A percentile compares a stretch with the other conserved stretches of the same genome.
Evolutionary conservation across 2,329 filamentous ascomycete species (phyloP).

Genomic region (Colletotrichum sp.): DNA sequence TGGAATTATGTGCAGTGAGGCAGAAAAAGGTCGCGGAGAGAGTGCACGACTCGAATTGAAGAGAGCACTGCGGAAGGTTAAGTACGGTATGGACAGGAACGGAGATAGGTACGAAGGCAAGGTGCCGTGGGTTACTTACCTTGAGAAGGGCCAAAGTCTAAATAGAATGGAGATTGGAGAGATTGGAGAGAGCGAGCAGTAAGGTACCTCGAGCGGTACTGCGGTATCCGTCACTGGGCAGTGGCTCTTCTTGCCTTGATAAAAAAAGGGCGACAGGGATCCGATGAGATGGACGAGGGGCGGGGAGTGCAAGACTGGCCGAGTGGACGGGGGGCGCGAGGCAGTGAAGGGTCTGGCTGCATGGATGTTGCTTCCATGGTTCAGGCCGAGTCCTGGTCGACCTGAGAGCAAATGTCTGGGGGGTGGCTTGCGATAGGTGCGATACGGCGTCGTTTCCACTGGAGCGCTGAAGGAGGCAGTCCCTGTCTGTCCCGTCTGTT

Average conservation of each 20-base stretch:
- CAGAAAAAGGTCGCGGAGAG: not conserved
- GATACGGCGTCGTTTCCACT: not conserved
- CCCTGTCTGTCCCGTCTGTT: not conserved
- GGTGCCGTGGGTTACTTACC: not conserved
- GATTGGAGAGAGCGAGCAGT: not conserved
- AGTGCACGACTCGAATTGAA: not conserved
- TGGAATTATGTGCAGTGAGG: not conserved
- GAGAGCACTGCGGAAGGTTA: not conserved
- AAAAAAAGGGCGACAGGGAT: constrained; percentile 3
- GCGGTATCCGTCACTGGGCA: not conserved
- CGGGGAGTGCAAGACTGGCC: not conserved
- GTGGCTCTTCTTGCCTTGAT: not conserved
- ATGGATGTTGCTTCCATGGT: not conserved
- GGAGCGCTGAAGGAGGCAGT: not conserved
- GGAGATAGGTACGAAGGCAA: not conserved
- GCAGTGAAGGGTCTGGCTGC: constrained; percentile 17
- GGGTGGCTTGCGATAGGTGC: constrained; percentile 12
- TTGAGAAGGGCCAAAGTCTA: constrained; percentile 15
- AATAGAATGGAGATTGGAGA: constrained; percentile 14
- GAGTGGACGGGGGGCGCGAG: not conserved
- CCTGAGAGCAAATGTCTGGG: not conserved
- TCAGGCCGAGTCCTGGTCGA: not conserved
- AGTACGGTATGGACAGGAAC: not conserved
- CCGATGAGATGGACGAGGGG: constrained; percentile 3
- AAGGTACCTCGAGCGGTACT: not conserved